Conservation (phyloP, 768 basidiomycete species). For the Pulveroboletus sp. region DNA sequence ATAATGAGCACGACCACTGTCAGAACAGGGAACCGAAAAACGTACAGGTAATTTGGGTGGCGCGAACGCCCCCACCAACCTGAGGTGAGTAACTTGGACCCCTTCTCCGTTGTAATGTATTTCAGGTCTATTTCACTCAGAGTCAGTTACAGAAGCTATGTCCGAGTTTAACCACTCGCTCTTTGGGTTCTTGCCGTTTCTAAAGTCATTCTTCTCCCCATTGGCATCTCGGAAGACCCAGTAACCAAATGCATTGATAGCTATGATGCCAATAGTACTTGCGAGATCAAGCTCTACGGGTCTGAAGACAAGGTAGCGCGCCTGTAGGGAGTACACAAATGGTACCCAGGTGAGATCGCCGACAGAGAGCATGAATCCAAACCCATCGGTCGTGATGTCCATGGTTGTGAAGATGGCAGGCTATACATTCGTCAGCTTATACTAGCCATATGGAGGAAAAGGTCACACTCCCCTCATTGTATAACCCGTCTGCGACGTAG, state of each 20-base stretch:
- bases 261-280: constrained; percentile 51
- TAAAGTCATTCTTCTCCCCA: constrained; percentile 92
- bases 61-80: constrained; percentile 97
- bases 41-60: constrained; percentile 88
- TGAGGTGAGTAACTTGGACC: constrained; percentile 86
- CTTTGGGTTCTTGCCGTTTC: constrained; percentile 91
- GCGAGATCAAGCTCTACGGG: constrained; percentile 70
- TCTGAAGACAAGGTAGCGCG: constrained; percentile 90
- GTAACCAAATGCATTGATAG: constrained; percentile 68
- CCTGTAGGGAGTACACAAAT: constrained; percentile 90
- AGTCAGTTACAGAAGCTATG: constrained; percentile 1
- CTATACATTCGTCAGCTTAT: constrained; percentile 34
- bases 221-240: constrained; percentile 90
- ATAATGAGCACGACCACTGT: not conserved
- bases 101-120: constrained; percentile 76
- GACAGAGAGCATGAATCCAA: constrained; percentile 96
- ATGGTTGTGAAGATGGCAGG: constrained; percentile 89
- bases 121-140: constrained; percentile 51
- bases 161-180: constrained; percentile 41
- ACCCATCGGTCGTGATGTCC: constrained; percentile 97
- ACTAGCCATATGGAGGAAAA: not conserved
- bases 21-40: not conserved
- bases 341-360: constrained; percentile 95
- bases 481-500: constrained; percentile 84
- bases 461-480: constrained; percentile 71